Conservation (phyloP, 129 eudicot species). For the Chrysanthemum makinoi region DNA sequence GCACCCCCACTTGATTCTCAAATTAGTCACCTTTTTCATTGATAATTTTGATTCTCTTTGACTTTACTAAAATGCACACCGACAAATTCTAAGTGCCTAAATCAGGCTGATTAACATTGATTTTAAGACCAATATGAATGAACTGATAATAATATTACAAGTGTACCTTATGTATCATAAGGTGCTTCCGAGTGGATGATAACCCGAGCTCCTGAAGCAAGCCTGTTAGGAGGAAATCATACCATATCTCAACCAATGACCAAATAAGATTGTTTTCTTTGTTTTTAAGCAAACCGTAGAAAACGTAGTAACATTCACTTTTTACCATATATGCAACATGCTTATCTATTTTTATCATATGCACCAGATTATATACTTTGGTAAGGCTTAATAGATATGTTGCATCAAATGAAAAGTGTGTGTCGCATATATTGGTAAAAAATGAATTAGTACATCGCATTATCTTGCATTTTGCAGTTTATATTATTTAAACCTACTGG, state of each 20-base stretch:
- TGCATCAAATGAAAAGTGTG: no score
- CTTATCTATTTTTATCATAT: no score
- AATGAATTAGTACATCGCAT: no score
- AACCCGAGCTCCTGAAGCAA: conserved; percentile 96
- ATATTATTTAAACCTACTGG: conserved; percentile 5
- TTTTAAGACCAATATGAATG: background rate
- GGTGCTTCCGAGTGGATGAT: conserved; percentile 72
- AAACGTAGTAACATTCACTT: no score
- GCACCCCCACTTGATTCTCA: conserved; percentile 29
- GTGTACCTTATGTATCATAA: conserved; percentile 29
- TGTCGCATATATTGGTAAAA: no score
- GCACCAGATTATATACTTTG: no score
- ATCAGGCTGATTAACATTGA: conserved; percentile 11
- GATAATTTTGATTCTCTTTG: conserved; percentile 22
- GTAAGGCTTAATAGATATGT: no score
- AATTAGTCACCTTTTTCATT: conserved; percentile 29
- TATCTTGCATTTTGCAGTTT: no score
- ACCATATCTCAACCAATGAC: conserved; percentile 44
- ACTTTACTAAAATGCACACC: conserved; percentile 30
- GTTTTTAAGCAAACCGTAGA: background rate
- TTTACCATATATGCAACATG: no score
- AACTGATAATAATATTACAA: conserved; percentile 19
- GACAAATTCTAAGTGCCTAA: conserved; percentile 25
- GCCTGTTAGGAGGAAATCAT: conserved; percentile 65
- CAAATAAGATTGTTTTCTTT: conserved; percentile 19